A percentile compares a stretch with the other conserved stretches of the same genome.
These are phyloP conservation scores for Phyllosticta citribraziliensis DNA, from an alignment of 2,329 filamentous ascomycete genomes.

Conservation along the genomic window DNA sequence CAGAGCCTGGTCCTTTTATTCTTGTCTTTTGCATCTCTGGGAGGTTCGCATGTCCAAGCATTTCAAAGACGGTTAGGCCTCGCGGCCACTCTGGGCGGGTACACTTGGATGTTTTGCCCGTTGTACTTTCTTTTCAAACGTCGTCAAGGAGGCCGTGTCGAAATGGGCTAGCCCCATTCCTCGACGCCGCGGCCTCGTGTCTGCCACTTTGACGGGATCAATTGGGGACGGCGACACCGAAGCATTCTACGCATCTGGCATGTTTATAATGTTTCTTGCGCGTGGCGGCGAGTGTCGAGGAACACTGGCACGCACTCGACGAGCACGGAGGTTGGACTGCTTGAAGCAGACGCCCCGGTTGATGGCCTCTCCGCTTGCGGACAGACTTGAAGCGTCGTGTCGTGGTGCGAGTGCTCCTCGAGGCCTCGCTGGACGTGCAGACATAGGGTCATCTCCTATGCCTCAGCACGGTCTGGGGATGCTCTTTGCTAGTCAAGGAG, in stretches of 20 bases:
- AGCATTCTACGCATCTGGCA: conserved; percentile 26
- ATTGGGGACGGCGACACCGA: conserved; percentile 26
- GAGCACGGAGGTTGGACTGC: conserved; percentile 2
- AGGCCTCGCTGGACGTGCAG: conserved; percentile 7
- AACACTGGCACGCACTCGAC: conserved; percentile 12
- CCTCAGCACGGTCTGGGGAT: conserved; percentile 2
- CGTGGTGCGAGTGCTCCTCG: conserved; percentile 1
- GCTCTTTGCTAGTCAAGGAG: background rate
- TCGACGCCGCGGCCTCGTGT: conserved; percentile 24
- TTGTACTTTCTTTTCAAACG: conserved; percentile 25
- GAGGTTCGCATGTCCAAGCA: conserved; percentile 35
- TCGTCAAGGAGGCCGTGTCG: conserved; percentile 26
- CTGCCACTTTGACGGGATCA: conserved; percentile 25
- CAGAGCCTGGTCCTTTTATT: conserved; percentile 22
- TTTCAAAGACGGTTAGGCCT: conserved; percentile 34
- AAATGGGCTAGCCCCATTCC: conserved; percentile 29
- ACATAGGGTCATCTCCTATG: conserved; percentile 10
- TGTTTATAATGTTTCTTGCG: conserved; percentile 26
- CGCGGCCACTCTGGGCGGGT: conserved; percentile 33
- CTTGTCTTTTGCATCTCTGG: conserved; percentile 31
- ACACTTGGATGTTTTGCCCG: conserved; percentile 22
- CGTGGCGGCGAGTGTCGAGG: conserved; percentile 13
- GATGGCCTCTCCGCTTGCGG: conserved; percentile 9
- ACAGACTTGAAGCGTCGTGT: background rate
- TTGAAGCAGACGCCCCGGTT: conserved; percentile 3